phyloP scores from a whole-genome alignment of 441 rosid species.

The Gossypium davidsonii region DNA sequence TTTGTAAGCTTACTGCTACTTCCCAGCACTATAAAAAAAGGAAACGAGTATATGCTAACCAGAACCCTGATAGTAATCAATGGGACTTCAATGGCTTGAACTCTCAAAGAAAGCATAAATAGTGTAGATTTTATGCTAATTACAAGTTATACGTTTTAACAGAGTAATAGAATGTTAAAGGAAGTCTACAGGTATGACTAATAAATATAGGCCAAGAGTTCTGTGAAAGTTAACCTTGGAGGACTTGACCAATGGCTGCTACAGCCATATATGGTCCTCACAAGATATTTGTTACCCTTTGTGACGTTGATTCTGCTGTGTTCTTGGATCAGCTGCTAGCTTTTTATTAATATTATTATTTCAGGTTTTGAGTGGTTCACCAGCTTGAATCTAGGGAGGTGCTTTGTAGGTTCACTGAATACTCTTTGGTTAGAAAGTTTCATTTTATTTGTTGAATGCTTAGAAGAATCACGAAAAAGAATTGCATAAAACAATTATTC shows the following conservation, averaged over 20 bases:
- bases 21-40: neutral
- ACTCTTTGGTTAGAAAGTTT: neutral
- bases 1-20: neutral
- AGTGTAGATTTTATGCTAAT: neutral
- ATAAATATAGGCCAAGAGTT: neutral
- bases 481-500: too few species aligned
- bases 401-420: neutral
- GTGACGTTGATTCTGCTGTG: neutral
- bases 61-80: neutral
- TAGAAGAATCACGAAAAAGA: neutral
- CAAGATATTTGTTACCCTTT: neutral
- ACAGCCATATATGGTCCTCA: constrained; percentile 12
- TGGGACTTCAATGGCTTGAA: neutral
- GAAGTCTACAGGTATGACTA: neutral
- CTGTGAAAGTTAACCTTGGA: neutral
- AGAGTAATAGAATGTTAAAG: neutral
- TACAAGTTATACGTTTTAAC: neutral
- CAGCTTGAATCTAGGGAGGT: neutral
- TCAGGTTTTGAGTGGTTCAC: neutral
- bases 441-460: neutral
- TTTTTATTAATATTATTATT: neutral
- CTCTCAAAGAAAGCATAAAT: neutral
- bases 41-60: neutral
- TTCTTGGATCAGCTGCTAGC: neutral
- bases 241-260: neutral